phyloP scores from a whole-genome alignment of 2,329 filamentous ascomycete genomes.

The Chrysoporthe deuterocubensis region DNA sequence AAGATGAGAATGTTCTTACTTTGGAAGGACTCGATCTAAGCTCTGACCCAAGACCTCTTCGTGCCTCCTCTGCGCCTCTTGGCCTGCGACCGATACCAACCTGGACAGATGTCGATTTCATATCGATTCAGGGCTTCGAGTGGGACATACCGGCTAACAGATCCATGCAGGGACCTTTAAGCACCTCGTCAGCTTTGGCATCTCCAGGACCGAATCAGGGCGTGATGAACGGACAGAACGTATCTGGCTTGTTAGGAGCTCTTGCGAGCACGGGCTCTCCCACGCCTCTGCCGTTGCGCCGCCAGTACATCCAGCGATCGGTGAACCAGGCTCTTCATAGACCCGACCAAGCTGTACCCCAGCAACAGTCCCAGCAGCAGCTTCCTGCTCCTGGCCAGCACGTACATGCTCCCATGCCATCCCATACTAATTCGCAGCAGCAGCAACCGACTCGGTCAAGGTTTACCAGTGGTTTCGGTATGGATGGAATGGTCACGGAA shows the following conservation, averaged over 20 bases:
- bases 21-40: not conserved
- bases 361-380: too few relatives aligned
- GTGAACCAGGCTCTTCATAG: not conserved
- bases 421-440: not conserved
- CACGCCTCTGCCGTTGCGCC: not conserved
- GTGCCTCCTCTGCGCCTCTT: not conserved
- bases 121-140: not conserved
- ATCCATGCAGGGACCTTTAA: not conserved
- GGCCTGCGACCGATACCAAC: not conserved
- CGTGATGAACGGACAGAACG: too few relatives aligned
- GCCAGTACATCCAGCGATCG: not conserved
- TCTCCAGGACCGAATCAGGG: not conserved
- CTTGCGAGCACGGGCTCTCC: not conserved
- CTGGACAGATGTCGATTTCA: too few relatives aligned
- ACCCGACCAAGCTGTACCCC: not conserved
- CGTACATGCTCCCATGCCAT: not conserved
- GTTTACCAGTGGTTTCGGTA: not conserved
- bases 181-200: not conserved
- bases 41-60: not conserved
- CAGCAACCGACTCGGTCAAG: not conserved
- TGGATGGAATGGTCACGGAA: not conserved
- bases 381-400: not conserved
- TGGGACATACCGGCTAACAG: not conserved
- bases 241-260: not conserved
- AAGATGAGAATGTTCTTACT: not conserved